These are phyloP conservation scores for Dianthus caryophyllus DNA, from an alignment of 148 eudicot species.

Conservation along the genomic window DNA sequence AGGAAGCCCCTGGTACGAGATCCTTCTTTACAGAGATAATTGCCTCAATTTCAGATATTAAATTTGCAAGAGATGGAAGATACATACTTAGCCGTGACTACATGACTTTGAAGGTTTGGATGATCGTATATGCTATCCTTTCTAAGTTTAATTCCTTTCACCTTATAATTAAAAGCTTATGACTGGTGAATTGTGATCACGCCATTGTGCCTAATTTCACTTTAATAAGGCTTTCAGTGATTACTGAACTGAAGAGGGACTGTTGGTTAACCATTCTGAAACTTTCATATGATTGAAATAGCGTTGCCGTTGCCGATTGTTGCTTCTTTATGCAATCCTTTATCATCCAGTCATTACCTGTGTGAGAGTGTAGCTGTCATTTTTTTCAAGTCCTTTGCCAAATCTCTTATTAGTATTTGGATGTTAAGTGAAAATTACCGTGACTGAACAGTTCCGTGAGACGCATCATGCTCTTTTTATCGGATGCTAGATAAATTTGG, in stretches of 20 bases:
- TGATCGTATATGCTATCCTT: constrained; percentile 9
- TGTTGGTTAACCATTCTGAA: neutral
- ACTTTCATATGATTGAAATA: neutral
- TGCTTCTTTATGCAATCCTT: neutral
- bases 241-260: neutral
- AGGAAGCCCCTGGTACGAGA: constrained; percentile 67
- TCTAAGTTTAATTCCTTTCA: neutral
- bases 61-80: constrained; percentile 72
- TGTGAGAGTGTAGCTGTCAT: neutral
- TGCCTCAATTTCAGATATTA: constrained; percentile 73
- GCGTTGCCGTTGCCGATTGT: neutral
- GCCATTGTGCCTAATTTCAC: neutral
- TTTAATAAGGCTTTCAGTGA: neutral
- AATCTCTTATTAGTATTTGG: constrained; percentile 12
- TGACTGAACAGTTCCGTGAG: neutral
- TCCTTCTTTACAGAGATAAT: constrained; percentile 78
- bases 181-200: neutral
- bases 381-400: neutral
- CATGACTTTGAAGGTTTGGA: constrained; percentile 69
- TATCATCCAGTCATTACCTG: neutral
- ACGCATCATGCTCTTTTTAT: neutral
- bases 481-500: neutral
- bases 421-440: neutral
- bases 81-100: constrained; percentile 72
- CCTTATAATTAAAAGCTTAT: neutral